Evolutionary conservation across 768 basidiomycete genomes (phyloP).

Genomic region (Galerina marginata): DNA sequence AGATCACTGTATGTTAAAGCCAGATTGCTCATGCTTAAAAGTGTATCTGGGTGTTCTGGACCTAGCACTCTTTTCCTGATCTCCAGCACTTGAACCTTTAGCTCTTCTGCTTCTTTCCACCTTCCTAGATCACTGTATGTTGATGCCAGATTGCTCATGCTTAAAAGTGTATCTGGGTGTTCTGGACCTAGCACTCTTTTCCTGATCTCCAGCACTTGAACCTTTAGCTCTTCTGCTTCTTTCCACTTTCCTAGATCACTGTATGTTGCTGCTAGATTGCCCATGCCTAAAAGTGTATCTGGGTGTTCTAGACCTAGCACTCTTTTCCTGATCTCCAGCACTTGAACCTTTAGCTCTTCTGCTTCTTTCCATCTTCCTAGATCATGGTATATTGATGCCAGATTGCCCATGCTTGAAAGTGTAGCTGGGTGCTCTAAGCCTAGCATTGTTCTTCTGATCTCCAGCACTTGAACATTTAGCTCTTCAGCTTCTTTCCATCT

Average conservation of each 20-base stretch:
- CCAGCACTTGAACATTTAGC: background rate
- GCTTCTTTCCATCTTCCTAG: background rate
- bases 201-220: background rate
- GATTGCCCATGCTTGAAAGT: background rate
- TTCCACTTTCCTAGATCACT: background rate
- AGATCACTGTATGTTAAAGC: background rate
- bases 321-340: background rate
- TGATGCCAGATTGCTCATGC: background rate
- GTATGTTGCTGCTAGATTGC: background rate
- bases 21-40: background rate
- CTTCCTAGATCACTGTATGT: background rate
- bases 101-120: background rate
- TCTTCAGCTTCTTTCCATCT: background rate
- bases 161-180: background rate
- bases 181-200: background rate
- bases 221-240: background rate
- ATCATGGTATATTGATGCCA: background rate
- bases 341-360: background rate
- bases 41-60: background rate
- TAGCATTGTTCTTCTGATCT: too few species aligned
- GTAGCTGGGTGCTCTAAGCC: background rate
- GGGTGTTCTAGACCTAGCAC: constrained; percentile 11
- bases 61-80: background rate
- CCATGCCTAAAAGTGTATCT: constrained; percentile 6
- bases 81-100: background rate